phyloP scores from a whole-genome alignment of 2,329 filamentous ascomycete species.

The Aphanocladium album region DNA sequence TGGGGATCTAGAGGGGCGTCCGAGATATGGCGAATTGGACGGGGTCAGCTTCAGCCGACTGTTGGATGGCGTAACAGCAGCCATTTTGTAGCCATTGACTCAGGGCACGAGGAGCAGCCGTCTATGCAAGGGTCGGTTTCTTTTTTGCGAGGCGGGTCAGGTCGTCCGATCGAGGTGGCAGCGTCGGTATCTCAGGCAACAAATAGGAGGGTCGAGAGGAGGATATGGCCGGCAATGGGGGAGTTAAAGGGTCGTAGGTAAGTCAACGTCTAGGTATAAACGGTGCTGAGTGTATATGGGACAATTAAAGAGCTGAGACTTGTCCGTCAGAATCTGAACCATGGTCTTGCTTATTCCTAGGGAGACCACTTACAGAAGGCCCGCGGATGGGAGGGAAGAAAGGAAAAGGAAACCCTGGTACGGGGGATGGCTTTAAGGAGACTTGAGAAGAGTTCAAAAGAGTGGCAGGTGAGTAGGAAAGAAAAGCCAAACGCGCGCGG shows the following conservation, averaged over 20 bases:
- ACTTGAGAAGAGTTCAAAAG: neutral
- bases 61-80: constrained; percentile 48
- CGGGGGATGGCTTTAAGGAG: neutral
- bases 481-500: neutral
- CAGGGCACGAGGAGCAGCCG: neutral
- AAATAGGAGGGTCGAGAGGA: neutral
- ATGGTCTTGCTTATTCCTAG: neutral
- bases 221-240: neutral
- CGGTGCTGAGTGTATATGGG: neutral
- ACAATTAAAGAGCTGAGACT: constrained; percentile 5
- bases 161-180: neutral
- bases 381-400: neutral
- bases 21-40: constrained; percentile 67
- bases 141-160: neutral
- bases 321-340: neutral
- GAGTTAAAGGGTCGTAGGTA: neutral
- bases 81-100: constrained; percentile 54
- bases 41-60: constrained; percentile 66
- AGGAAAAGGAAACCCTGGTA: neutral
- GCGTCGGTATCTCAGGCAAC: neutral
- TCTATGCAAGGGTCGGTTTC: neutral
- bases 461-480: neutral
- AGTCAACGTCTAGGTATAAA: neutral
- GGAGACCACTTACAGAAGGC: neutral
- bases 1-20: constrained; percentile 60